Conservation (phyloP, 257 asterid genomes). For the Fraxinus excelsior region DNA sequence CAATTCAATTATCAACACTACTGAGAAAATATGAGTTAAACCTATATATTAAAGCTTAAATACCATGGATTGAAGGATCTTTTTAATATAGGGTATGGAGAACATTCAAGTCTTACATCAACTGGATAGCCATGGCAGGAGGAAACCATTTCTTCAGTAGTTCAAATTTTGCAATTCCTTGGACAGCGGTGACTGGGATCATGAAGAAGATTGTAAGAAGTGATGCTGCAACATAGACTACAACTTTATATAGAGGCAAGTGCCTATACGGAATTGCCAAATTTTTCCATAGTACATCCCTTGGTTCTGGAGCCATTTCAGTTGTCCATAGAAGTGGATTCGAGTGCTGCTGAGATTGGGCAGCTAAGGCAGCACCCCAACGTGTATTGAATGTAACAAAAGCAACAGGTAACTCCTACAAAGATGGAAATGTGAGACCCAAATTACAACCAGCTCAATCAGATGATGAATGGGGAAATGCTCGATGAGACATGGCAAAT, state of each 20-base stretch:
- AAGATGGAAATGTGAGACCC: slow-evolving; percentile 15
- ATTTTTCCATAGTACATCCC: slow-evolving; percentile 87
- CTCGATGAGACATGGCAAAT: neutral
- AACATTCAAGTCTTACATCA: slow-evolving; percentile 56
- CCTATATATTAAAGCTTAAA: neutral
- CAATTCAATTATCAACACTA: neutral
- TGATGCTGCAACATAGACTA: slow-evolving; percentile 56
- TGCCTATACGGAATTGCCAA: slow-evolving; percentile 54
- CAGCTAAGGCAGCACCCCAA: slow-evolving; percentile 95
- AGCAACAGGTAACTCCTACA: slow-evolving; percentile 79
- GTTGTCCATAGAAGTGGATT: slow-evolving; percentile 86
- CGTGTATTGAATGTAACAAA: slow-evolving; percentile 87
- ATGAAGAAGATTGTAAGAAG: slow-evolving; percentile 85
- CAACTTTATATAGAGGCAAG: slow-evolving; percentile 64
- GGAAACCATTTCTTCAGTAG: slow-evolving; percentile 84
- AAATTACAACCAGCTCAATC: slow-evolving; percentile 14
- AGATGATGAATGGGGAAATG: neutral
- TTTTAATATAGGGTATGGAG: neutral
- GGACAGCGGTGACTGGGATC: slow-evolving; percentile 90
- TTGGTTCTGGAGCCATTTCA: slow-evolving; percentile 93
- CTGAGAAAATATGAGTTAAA: neutral
- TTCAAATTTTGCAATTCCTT: slow-evolving; percentile 88
- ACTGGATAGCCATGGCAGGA: slow-evolving; percentile 86
- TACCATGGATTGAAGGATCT: neutral
- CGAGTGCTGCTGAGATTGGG: slow-evolving; percentile 86